These are phyloP conservation scores for Lenwebbia sp. DNA, from an alignment of 345 rosid genomes.

Conservation along the genomic window DNA sequence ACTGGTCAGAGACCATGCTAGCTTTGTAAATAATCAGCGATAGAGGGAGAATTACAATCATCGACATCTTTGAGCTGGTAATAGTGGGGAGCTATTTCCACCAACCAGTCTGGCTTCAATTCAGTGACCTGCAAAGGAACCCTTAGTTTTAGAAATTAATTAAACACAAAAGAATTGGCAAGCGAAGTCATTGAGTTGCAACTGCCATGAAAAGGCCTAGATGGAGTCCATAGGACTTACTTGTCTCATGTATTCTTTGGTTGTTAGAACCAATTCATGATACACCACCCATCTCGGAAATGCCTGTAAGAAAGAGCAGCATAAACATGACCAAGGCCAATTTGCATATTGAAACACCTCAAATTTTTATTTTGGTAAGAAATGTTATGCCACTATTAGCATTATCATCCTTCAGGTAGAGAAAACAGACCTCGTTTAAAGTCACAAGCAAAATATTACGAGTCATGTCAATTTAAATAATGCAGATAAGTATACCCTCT, in stretches of 20 bases:
- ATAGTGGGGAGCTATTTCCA: conserved; percentile 93
- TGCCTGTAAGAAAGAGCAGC: conserved; percentile 25
- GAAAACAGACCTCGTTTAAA: neutral
- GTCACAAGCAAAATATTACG: neutral
- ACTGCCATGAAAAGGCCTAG: neutral
- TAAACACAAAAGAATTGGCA: neutral
- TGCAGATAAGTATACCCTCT: neutral
- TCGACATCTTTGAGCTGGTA: conserved; percentile 97
- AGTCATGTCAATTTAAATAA: neutral
- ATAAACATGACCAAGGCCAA: neutral
- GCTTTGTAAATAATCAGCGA: neutral
- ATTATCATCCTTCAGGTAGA: neutral
- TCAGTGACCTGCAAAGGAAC: conserved; percentile 68
- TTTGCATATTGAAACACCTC: neutral
- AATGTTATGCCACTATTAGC: neutral
- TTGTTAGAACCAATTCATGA: conserved; percentile 85
- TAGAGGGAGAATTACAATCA: conserved; percentile 45
- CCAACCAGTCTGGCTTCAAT: conserved; percentile 97
- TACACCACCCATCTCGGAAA: conserved; percentile 93
- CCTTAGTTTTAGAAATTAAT: neutral
- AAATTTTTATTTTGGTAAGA: neutral
- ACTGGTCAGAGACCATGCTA: neutral
- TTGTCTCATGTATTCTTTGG: conserved; percentile 92
- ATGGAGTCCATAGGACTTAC: conserved; percentile 13
- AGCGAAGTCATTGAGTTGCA: neutral